Base-by-base conservation (phyloP, 129 eudicot genomes). In the Artemisia tridentata region DNA sequence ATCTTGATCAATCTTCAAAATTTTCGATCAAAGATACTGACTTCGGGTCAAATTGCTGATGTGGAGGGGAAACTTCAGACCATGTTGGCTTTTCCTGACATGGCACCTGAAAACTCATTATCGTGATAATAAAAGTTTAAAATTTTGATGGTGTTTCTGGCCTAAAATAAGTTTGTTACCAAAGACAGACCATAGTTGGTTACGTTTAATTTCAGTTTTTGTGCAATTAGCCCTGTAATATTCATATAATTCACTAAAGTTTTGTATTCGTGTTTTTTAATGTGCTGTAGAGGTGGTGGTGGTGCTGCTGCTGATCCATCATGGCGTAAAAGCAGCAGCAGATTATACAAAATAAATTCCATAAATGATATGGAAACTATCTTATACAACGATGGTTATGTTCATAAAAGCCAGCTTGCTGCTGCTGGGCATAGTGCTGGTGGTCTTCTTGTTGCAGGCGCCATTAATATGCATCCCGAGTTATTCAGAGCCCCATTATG, bases 371-470 rank as follows among this genome's bases (percentile, higher is more conserved):
- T 71, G 92, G 86, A 23, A 67, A 93, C 8, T 89, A 85, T 81
- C 86, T 93, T 67, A 82, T 89, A 29, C 82, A 4, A 79, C 7
- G 87, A 93, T 77, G 92, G 86, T 25, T 90, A 85, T 48, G 86
- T 89, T 23, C 62, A 78, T 51, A 77, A 73, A 75, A 25, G 29
- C 65, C 79, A 70, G 83, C 95, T 93, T 72, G 73, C 82, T 74
- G 95, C 95, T 61, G 21, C 85, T 43, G 95, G 92, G 27, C 65
- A 72, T 50, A 93, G 98, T 75, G 98, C 98, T 8, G 98, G 98
- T 43, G 76, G 83, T 77, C 87, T 89, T 67, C 86, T 89, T 56
- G 88, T 86, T 58, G 95, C 84, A 27, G 88, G 92, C 17, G 85
- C 97, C 73, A 73, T 86, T 64, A 93, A 89, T 71, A 78, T 86